phyloP scores from a whole-genome alignment of 2,329 filamentous ascomycete genomes.

The Zelopaecilomyces penicillatus region DNA sequence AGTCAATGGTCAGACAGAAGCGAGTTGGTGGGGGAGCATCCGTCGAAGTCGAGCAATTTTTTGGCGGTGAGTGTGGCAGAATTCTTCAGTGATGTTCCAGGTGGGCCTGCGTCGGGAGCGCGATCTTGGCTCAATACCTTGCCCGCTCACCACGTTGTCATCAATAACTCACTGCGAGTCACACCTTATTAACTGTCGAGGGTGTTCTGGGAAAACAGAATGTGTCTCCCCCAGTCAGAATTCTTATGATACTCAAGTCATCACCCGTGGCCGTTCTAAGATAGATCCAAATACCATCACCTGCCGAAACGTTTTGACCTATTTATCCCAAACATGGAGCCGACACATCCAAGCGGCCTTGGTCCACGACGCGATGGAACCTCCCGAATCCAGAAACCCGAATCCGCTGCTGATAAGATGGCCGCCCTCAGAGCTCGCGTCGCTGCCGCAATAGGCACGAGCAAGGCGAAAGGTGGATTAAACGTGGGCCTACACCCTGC shows the following conservation, averaged over 20 bases:
- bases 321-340: conserved; percentile 27
- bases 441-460: conserved; percentile 60
- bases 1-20: too few species aligned
- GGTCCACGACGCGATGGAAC: conserved; percentile 47
- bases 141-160: too few species aligned
- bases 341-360: conserved; percentile 42
- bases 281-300: background rate
- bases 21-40: conserved; percentile 1
- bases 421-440: conserved; percentile 75
- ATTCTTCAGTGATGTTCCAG: conserved; percentile 15
- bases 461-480: conserved; percentile 56
- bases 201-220: too few species aligned
- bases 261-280: too few species aligned
- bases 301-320: too few species aligned
- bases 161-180: too few species aligned
- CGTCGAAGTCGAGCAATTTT: conserved; percentile 25
- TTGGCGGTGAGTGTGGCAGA: conserved; percentile 40
- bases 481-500: conserved; percentile 73
- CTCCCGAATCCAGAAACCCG: conserved; percentile 46
- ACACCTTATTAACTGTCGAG: too few species aligned
- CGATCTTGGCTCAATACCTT: too few species aligned
- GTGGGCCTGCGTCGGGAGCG: too few species aligned
- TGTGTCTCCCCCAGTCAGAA: too few species aligned
- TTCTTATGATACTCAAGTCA: too few species aligned
- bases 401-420: conserved; percentile 55